Conservation (phyloP, 352 stramenopile species). For the Globisporangium mamillatum region DNA sequence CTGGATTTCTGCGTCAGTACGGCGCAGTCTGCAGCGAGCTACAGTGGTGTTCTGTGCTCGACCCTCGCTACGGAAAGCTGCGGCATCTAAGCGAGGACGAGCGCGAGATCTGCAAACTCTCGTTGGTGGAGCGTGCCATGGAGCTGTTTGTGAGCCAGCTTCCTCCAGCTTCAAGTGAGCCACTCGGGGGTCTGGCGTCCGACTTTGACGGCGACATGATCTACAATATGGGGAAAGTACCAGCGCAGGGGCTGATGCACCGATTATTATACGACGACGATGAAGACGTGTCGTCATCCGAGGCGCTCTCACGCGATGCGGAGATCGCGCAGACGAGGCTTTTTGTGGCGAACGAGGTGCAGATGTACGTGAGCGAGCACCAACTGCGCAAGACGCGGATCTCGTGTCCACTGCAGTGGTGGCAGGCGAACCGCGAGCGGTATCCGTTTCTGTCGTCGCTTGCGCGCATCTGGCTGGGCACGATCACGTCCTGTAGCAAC, state of each 20-base stretch:
- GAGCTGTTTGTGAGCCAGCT: conserved; percentile 30
- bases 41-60: conserved; percentile 39
- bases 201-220: conserved; percentile 39
- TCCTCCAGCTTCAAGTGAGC: conserved; percentile 16
- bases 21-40: conserved; percentile 21
- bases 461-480: conserved; percentile 38
- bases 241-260: conserved; percentile 42
- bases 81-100: conserved; percentile 40
- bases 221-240: conserved; percentile 20
- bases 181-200: conserved; percentile 15
- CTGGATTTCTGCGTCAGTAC: conserved; percentile 14
- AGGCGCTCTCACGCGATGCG: conserved; percentile 30
- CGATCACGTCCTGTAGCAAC: conserved; percentile 14
- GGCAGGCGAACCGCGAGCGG: conserved; percentile 35
- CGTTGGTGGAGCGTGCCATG: conserved; percentile 17
- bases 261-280: conserved; percentile 52
- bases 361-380: conserved; percentile 40
- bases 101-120: conserved; percentile 24
- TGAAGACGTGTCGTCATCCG: conserved; percentile 30
- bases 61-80: conserved; percentile 44
- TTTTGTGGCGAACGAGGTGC: conserved; percentile 36
- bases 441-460: conserved; percentile 40
- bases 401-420: conserved; percentile 46
- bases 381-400: conserved; percentile 41
- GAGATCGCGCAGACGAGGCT: conserved; percentile 39